Evolutionary conservation across 2,329 filamentous ascomycete species (phyloP), one percentile per base, ranked within the genome.

Genomic region (Verticillium isaacii): DNA sequence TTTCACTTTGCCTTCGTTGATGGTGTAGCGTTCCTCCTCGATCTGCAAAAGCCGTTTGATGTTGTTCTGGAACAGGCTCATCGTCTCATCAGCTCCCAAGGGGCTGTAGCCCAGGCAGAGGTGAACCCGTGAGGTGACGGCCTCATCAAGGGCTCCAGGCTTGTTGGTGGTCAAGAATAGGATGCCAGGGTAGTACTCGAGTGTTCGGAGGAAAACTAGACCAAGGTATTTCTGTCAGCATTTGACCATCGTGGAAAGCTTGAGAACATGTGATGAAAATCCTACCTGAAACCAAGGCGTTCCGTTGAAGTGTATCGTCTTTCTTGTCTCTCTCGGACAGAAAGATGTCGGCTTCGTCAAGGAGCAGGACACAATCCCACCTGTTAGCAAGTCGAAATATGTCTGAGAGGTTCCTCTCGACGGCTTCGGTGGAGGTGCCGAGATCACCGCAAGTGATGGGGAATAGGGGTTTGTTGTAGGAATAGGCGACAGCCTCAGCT

Each of bases 81-180:
- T 32, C 8, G 59, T 60, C 36, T 60, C 32, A 5, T 12, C 5
- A 2, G 17, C 17, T 50, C 19, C 23, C 5, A 60, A 34, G 7
- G 59, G 59, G n/a, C 32, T 19, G 34, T 60, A 60, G 50, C 56
- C 56, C 0, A 78, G 68, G 15, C 66, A 71, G 7, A 76, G 63
- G 58, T 80, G 75, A 32, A 80, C 72, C 0, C 77, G 70, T 0
- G 77, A 78, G 41, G 70, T 71, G 66, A 79, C 78, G 2, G 78
- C 78, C 56, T 80, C 77, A 62, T 82, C 79, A 19, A 82, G 74
- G 7, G 69, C 68, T 1, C 77, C 77, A 1, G 80, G 74, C 2
- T 77, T 73, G 66, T 81, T 82, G 8, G 78, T 82, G 0, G 79
- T 82, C 9, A 82, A 69, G 65, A 77, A 78, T 0, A 80, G 66